Evolutionary conservation across 768 basidiomycete genomes (phyloP).

Genomic region (Cyathus striatus): DNA sequence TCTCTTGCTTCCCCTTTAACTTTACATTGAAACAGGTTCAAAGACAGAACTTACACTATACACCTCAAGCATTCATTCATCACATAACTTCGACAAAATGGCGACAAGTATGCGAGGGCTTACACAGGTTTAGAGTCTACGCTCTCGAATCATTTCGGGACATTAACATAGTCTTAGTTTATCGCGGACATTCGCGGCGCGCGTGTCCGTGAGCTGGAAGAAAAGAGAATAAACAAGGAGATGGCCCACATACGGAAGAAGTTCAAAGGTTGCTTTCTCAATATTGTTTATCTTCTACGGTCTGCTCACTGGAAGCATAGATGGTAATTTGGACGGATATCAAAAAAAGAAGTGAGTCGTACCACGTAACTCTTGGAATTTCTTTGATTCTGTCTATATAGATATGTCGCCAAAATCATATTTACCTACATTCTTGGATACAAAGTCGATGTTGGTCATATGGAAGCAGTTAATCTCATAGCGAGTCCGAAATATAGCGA

Average conservation of each 20-base stretch:
- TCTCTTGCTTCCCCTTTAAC: background rate
- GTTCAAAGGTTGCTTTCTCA: constrained; percentile 74
- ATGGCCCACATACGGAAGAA: constrained; percentile 99
- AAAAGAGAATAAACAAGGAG: constrained; percentile 99
- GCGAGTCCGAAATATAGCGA: constrained; percentile 94
- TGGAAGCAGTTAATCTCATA: constrained; percentile 98
- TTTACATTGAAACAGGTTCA: background rate
- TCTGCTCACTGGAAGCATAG: constrained; percentile 26
- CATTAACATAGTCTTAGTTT: constrained; percentile 50
- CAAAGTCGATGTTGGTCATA: constrained; percentile 97
- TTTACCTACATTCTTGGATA: constrained; percentile 99
- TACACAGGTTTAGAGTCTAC: constrained; percentile 65
- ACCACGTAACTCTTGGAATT: background rate
- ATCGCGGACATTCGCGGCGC: constrained; percentile 99
- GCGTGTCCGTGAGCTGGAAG: constrained; percentile 92
- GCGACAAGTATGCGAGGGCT: constrained; percentile 89
- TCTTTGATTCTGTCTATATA: constrained; percentile 16
- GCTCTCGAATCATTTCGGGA: constrained; percentile 1
- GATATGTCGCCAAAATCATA: constrained; percentile 98
- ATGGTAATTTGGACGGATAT: constrained; percentile 84
- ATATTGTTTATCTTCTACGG: constrained; percentile 2
- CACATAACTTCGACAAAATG: constrained; percentile 44
- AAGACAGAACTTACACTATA: constrained; percentile 10
- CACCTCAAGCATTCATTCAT: background rate
- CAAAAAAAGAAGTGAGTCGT: constrained; percentile 82